phyloP scores from a whole-genome alignment of 768 basidiomycete genomes.

The Phlebiopsis gigantea region DNA sequence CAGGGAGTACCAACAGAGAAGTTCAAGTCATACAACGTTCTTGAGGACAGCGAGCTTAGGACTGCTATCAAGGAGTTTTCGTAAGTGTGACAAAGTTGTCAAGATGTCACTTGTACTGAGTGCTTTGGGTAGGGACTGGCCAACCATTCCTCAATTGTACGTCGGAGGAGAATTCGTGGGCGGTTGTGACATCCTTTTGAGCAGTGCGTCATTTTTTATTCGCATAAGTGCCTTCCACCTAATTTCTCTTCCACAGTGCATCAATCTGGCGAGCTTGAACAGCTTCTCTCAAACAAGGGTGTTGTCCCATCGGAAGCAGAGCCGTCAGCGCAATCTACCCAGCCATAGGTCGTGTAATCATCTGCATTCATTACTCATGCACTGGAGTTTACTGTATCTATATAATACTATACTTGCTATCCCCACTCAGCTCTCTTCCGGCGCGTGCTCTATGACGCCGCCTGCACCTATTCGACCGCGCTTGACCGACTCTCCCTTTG shows the following conservation, averaged over 20 bases:
- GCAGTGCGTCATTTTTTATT: conserved; percentile 53
- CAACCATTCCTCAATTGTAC: conserved; percentile 94
- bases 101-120: neutral
- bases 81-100: conserved; percentile 44
- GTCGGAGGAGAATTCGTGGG: conserved; percentile 94
- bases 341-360: neutral
- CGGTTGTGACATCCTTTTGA: conserved; percentile 91
- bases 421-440: conserved; percentile 13
- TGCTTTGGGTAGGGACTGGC: conserved; percentile 73
- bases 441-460: conserved; percentile 52
- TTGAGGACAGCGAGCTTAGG: conserved; percentile 81
- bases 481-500: conserved; percentile 72
- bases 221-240: neutral
- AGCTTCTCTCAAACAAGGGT: conserved; percentile 64
- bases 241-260: conserved; percentile 61
- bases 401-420: neutral
- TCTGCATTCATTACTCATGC: neutral
- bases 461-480: conserved; percentile 29
- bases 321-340: neutral
- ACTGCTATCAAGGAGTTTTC: conserved; percentile 93
- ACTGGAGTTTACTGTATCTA: conserved; percentile 6
- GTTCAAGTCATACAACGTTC: conserved; percentile 84
- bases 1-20: conserved; percentile 79
- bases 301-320: conserved; percentile 49
- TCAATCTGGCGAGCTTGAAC: conserved; percentile 89